These are phyloP conservation scores for Phytophthora multivora DNA, from an alignment of 352 stramenopile genomes.

Conservation along the genomic window DNA sequence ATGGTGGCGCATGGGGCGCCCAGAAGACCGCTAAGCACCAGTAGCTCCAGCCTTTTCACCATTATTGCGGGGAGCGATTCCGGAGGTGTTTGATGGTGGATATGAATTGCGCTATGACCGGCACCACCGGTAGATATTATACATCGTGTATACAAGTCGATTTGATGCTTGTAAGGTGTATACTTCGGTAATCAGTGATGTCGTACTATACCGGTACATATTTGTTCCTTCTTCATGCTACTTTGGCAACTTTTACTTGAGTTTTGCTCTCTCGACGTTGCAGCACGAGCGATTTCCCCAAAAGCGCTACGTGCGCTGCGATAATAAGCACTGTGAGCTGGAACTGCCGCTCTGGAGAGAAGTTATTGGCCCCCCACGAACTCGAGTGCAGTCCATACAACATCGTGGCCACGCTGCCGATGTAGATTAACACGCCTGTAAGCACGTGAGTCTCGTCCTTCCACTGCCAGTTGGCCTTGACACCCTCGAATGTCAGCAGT, in stretches of 20 bases:
- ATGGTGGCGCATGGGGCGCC: conserved; percentile 53
- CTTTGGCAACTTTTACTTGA: conserved; percentile 18
- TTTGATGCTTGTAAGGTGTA: conserved; percentile 16
- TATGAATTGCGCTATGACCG: conserved; percentile 24
- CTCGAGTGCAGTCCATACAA: conserved; percentile 56
- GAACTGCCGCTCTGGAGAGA: conserved; percentile 45
- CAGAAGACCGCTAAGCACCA: conserved; percentile 59
- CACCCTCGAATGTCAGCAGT: conserved; percentile 64
- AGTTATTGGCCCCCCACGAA: conserved; percentile 39
- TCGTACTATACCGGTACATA: conserved; percentile 6
- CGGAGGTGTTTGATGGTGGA: background rate
- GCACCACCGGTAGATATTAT: conserved; percentile 11
- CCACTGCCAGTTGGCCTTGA: conserved; percentile 67
- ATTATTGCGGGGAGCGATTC: conserved; percentile 21
- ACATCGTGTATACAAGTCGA: background rate
- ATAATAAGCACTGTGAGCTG: conserved; percentile 54
- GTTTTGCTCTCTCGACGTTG: conserved; percentile 12
- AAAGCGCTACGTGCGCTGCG: conserved; percentile 51
- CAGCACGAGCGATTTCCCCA: conserved; percentile 40
- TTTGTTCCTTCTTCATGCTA: conserved; percentile 7
- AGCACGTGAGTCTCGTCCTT: conserved; percentile 74
- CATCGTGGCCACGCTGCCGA: conserved; percentile 49
- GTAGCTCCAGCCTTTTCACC: conserved; percentile 62
- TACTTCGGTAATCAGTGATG: conserved; percentile 7
- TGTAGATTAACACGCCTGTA: conserved; percentile 62